Conservation (phyloP, 441 rosid genomes). For the Codiaeum variegatum region DNA sequence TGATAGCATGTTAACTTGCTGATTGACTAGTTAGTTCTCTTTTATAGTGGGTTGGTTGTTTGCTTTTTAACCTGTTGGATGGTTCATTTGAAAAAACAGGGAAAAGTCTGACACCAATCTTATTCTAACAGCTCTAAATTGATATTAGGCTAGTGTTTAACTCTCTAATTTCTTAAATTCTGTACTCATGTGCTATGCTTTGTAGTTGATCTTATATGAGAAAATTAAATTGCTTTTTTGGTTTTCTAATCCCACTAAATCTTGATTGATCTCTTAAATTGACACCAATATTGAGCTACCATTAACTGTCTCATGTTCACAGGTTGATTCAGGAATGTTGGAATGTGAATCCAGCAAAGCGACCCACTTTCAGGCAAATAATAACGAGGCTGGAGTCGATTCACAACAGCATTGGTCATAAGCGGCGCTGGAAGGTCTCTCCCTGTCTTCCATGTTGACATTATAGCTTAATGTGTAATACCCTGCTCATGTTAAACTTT, state of each 20-base stretch:
- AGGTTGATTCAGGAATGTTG: slow-evolving; percentile 95
- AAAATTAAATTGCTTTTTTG: neutral
- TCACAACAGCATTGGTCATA: slow-evolving; percentile 46
- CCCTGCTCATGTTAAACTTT: neutral
- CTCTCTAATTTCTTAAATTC: neutral
- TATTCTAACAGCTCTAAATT: neutral
- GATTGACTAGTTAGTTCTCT: neutral
- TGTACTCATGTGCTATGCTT: neutral
- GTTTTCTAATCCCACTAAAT: neutral
- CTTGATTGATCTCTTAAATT: neutral
- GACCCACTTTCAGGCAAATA: slow-evolving; percentile 79
- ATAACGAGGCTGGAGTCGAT: slow-evolving; percentile 60
- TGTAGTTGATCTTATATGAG: neutral
- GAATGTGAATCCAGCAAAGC: slow-evolving; percentile 69
- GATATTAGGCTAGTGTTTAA: neutral
- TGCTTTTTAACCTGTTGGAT: neutral
- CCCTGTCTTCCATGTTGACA: slow-evolving; percentile 1
- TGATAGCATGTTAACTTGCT: neutral
- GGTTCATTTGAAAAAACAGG: neutral
- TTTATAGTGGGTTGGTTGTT: neutral
- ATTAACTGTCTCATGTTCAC: slow-evolving; percentile 15
- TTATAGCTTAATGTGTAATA: neutral
- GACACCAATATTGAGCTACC: neutral
- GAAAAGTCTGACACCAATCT: neutral
- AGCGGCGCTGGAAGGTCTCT: slow-evolving; percentile 74